A percentile compares a stretch with the other conserved stretches of the same genome.
These are phyloP conservation scores for Diaporthe citrichinensis DNA, from an alignment of 2,329 filamentous ascomycete genomes.

Conservation along the genomic window DNA sequence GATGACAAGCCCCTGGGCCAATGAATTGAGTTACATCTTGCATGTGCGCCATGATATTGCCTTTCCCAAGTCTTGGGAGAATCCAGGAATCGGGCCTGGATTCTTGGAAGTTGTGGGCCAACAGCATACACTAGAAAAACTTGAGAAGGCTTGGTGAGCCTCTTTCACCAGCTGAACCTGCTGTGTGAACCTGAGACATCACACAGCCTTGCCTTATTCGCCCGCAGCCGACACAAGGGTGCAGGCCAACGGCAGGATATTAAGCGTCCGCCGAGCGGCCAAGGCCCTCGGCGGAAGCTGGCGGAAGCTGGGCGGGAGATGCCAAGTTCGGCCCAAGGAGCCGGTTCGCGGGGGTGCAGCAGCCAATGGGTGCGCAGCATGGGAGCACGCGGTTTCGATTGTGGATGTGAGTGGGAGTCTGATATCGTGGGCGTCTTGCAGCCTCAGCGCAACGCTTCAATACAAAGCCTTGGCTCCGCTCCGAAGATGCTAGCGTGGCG, in stretches of 20 bases:
- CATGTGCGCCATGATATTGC: conserved; percentile 8
- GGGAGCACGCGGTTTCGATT: background rate
- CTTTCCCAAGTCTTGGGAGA: conserved; percentile 12
- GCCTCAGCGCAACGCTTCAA: conserved; percentile 6
- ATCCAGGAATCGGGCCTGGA: background rate
- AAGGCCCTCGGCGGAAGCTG: conserved; percentile 11
- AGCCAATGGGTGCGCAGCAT: background rate
- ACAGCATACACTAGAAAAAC: conserved; percentile 14
- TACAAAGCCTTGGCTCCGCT: conserved; percentile 30
- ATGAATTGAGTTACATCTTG: conserved; percentile 1
- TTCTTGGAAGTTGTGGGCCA: conserved; percentile 10
- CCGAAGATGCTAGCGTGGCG: conserved; percentile 51
- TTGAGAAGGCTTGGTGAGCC: background rate
- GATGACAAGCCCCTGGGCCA: background rate
- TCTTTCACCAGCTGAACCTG: background rate
- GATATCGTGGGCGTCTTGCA: conserved; percentile 3
- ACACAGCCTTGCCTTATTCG: conserved; percentile 8
- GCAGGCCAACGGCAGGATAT: conserved; percentile 4
- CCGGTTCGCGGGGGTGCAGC: background rate
- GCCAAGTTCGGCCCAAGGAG: conserved; percentile 25
- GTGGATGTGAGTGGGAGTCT: background rate
- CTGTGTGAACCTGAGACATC: background rate
- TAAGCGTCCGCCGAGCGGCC: conserved; percentile 28
- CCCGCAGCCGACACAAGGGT: background rate
- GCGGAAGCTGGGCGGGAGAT: conserved; percentile 26